Percentiles rank a stretch among this genome's conserved stretches.
Conservation (phyloP, 208 protist genomes). For the Wallacemonas sp. region DNA sequence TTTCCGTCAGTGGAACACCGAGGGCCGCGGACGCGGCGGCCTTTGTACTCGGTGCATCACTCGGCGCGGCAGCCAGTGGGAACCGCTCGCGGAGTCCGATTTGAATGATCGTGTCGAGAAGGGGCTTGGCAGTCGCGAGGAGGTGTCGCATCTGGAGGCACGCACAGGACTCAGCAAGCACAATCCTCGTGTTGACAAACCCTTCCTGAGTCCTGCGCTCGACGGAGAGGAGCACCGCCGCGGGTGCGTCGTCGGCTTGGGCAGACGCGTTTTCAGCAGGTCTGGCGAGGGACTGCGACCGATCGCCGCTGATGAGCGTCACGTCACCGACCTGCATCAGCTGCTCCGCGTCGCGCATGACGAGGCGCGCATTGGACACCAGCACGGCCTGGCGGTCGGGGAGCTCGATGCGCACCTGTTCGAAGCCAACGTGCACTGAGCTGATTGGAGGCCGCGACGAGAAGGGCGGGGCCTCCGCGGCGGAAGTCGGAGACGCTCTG, state of each 20-base stretch:
- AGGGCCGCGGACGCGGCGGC: neutral
- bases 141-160: slow-evolving; percentile 7
- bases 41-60: neutral
- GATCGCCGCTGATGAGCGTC: slow-evolving; percentile 27
- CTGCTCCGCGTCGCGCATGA: slow-evolving; percentile 38
- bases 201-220: slow-evolving; percentile 7
- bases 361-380: slow-evolving; percentile 23
- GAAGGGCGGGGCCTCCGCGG: neutral
- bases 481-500: neutral
- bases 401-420: slow-evolving; percentile 38
- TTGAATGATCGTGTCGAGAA: slow-evolving; percentile 14
- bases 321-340: slow-evolving; percentile 31
- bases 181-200: slow-evolving; percentile 19
- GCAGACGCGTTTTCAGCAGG: slow-evolving; percentile 11
- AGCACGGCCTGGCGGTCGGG: slow-evolving; percentile 35
- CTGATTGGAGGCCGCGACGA: slow-evolving; percentile 19
- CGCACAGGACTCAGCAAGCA: slow-evolving; percentile 20
- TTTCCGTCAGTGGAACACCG: neutral
- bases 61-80: slow-evolving; percentile 2
- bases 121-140: slow-evolving; percentile 11
- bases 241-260: slow-evolving; percentile 16
- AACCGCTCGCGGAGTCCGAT: slow-evolving; percentile 20
- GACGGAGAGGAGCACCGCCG: slow-evolving; percentile 19
- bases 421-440: slow-evolving; percentile 51
- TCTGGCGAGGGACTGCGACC: slow-evolving; percentile 21